A percentile compares a stretch with the other conserved stretches of the same genome.
Conservation (phyloP, 2,329 filamentous ascomycete genomes). For the Ceratocystis diversiconidia region DNA sequence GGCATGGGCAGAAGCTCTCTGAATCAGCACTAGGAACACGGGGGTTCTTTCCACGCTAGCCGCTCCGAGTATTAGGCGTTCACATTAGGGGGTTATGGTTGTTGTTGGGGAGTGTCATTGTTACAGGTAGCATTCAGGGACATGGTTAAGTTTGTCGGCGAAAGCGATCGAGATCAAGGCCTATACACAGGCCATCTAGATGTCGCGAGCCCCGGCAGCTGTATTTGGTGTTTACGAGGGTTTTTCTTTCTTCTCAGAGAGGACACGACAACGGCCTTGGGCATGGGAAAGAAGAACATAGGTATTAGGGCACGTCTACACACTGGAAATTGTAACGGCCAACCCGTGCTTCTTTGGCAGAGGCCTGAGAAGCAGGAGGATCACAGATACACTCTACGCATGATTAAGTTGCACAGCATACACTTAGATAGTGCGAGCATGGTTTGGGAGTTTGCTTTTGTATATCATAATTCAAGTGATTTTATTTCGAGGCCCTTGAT, state of each 20-base stretch:
- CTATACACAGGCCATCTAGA: neutral
- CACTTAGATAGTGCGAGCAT: neutral
- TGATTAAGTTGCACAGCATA: neutral
- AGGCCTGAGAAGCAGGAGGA: neutral
- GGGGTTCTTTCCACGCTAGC: slow-evolving; percentile 13
- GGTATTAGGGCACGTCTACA: neutral
- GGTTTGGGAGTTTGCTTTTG: slow-evolving; percentile 5
- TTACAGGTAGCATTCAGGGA: slow-evolving; percentile 14
- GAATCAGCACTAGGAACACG: slow-evolving; percentile 15
- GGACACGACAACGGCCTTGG: neutral
- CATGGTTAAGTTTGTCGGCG: slow-evolving; percentile 1
- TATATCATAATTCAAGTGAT: neutral
- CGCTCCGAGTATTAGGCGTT: slow-evolving; percentile 14
- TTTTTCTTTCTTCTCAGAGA: neutral
- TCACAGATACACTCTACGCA: slow-evolving; percentile 9
- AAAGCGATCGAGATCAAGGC: neutral
- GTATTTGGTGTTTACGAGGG: neutral
- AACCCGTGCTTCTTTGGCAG: neutral
- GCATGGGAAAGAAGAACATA: neutral
- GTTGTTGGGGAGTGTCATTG: slow-evolving; percentile 8
- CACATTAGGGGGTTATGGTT: slow-evolving; percentile 1
- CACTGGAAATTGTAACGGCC: neutral
- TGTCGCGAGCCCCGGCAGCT: neutral
- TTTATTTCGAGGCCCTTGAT: neutral
- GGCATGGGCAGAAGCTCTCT: slow-evolving; percentile 8